Evolutionary conservation across 2,329 filamentous ascomycete genomes (phyloP), one percentile per base, ranked within the genome.

Genomic region (Colletotrichum shisoi): DNA sequence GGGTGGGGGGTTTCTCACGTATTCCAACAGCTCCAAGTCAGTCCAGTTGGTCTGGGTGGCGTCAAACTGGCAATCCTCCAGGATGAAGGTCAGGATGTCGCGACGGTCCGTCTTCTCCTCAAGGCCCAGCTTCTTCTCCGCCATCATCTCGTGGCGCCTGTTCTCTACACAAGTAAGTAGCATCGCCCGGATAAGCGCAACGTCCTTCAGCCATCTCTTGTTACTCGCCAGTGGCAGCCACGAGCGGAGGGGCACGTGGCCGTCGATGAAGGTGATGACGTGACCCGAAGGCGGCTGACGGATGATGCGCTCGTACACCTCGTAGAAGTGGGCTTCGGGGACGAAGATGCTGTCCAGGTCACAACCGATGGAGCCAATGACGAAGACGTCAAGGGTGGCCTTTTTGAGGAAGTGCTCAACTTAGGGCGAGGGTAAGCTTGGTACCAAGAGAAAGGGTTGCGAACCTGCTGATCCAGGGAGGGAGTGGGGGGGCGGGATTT

Each of bases 171-270:
- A 68, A n/a, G 57, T 65, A 8, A 68, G 71, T 3, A 81, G 69
- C 58, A 79, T 77, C 37, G 68, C 63, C n/a, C 75, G 72, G 12
- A 82, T 72, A 53, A 75, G 72, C 2, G 67, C 57, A 19, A 74
- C 76, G 2, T 78, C 77, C 2, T 59, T 60, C n/a, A 79, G 67
- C 67, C 81, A 82, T 3, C 64, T 70, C 6, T 70, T 72, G 63
- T 83, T 83, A 1, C 78, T 77, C 49, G 77, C 62, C 0, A 82
- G 44, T 0, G 80, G 80, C 3, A 81, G 69, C 72, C 79, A 76
- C 0, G 69, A 65, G 13, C 77, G 74, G 6, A 78, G 70, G 2
- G 74, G 75, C 7, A 78, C 15, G 40, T 74, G 74, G 17, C 72
- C 71, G 53, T 79, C 76, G 15, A 78, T 65, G 21, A 76, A 73